Evolutionary conservation across 768 basidiomycete species (phyloP), one percentile per base, ranked within the genome.

Genomic region (Lanmaoa pseudosensibilis): DNA sequence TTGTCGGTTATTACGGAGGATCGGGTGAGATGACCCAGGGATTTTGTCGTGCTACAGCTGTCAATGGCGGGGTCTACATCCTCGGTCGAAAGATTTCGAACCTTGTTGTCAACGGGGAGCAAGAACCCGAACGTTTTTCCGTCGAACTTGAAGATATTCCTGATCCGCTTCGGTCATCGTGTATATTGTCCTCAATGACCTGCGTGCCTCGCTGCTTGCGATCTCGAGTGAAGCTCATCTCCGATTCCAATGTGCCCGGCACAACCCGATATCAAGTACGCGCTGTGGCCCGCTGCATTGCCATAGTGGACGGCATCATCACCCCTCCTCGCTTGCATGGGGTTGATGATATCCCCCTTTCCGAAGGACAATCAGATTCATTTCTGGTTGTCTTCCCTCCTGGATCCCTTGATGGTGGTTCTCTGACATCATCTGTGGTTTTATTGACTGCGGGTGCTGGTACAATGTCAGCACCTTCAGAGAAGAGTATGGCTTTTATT

Each of bases 1-100:
- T 98, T 16, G 79, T 98, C n/a, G 93, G 93, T 0, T 93, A 97
- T 62, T 98, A 97, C 68, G 96, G 96, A 18, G 92, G 94, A 19
- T 79, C 88, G 0, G 96, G 96, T 5, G 96, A 98, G 66, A 85
- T 98, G 12, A 82, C 90, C 0, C 96, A 98, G 72, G 95, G 94
- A 2, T 98, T 90, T 65, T 87, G 84, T 67, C 91, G 94, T 16
- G 83, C 89, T 21, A 80, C 92, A 15, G 96, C 96, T 3, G 95
- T 98, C 33, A 78, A 77, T 46, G 88, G 90, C 18, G 83, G 77
- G 0, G 83, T 86, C 12, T 92, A 92, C 65, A 85, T 92, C 56
- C 79, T 92, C 4, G 86, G 86, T 25, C 78, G 82, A 44, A 60
- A 54, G 34, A 54, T 71, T 21, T 54, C 44, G 23, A 67, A 71